Base-by-base conservation (phyloP, 2,329 filamentous ascomycete genomes). In the Biscogniauxia marginata region DNA sequence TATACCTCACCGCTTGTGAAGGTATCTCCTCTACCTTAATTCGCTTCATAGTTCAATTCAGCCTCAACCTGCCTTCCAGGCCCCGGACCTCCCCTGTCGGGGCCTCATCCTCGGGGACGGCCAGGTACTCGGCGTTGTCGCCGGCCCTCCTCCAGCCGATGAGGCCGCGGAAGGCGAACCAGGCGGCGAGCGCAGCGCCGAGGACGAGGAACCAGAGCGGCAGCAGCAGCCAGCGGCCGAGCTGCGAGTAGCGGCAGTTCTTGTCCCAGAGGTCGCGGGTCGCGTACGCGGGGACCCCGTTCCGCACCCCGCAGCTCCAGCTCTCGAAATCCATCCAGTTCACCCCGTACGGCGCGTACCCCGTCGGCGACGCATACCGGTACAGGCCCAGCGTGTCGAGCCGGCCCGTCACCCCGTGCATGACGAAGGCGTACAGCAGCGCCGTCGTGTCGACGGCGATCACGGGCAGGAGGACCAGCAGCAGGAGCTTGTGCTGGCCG, bases 251-350 rank as follows among this genome's bases (percentile, higher is more conserved):
- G n/a, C 48, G 9, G 20, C 52, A 54, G 20, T 49, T 54, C 3
- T 8, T 18, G 25, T 25, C 18, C 52, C 46, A 54, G 7, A 39
- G 11, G 8, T 9, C 16, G 13, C 6, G 11, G 2, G 20, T 23
- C 30, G 30, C 16, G 22, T 49, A 19, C 16, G 20, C 16, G 5
- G 48, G 46, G 4, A 23, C 21, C 8, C 30, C 30, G 30, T 46
- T 13, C 9, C 19, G 19, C 19, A 46, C 45, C 6, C 22, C 52
- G 22, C 52, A 54, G 47, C 52, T 54, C 47, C 52, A 54, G 47
- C 47, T 54, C 30, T 54, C 52, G 23, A 54, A 50, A 43, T 54
- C 47, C 39, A 54, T 7, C 52, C 52, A 54, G 55, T 21, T 21
- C 6, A 21, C 45, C 19, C 44, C 44, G 25, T 55, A 55, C 16